A percentile compares a stretch with the other conserved stretches of the same genome.
Conservation (phyloP, 805 yeast species). For the Hermanozyma aechmeae region DNA sequence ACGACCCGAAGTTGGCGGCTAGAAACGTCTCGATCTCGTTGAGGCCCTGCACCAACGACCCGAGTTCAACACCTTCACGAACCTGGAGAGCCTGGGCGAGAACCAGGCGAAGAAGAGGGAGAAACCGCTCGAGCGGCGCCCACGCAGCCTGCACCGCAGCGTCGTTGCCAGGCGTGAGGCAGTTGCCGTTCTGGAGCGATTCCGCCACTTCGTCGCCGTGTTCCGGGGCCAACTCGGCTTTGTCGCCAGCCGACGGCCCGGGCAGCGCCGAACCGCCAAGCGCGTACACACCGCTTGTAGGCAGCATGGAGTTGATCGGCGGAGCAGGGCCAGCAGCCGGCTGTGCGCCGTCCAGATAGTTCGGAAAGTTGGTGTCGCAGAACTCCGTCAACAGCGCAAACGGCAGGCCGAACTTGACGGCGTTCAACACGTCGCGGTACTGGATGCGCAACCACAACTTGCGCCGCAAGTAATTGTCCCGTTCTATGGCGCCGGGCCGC, state of each 20-base stretch:
- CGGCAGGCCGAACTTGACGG: slow-evolving; percentile 8
- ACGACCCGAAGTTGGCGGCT: slow-evolving; percentile 1
- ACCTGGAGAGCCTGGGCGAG: slow-evolving; percentile 1
- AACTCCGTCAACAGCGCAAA: slow-evolving; percentile 3
- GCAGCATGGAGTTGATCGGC: no score
- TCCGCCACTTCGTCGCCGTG: no score
- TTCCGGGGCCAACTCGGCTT: no score
- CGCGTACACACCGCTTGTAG: no score
- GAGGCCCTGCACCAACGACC: slow-evolving; percentile 3
- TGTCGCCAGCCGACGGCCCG: no score
- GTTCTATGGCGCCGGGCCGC: no score
- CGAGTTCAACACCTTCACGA: slow-evolving; percentile 1
- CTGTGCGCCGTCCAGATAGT: no score
- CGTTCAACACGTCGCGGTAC: slow-evolving; percentile 5
- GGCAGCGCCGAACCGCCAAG: no score
- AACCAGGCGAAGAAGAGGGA: slow-evolving; percentile 1
- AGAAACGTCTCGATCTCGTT: slow-evolving; percentile 5
- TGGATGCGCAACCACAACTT: slow-evolving; percentile 10
- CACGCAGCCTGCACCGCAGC: slow-evolving; percentile 1
- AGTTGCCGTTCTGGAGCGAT: slow-evolving; percentile 4
- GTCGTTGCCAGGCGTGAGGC: slow-evolving; percentile 3
- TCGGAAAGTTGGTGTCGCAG: slow-evolving; percentile 6
- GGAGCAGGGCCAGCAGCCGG: no score
- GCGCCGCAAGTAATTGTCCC: slow-evolving; percentile 6
- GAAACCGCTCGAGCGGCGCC: slow-evolving; percentile 2